Evolutionary conservation across 2,329 filamentous ascomycete genomes (phyloP).

Genomic region (Xylariaceae sp.): DNA sequence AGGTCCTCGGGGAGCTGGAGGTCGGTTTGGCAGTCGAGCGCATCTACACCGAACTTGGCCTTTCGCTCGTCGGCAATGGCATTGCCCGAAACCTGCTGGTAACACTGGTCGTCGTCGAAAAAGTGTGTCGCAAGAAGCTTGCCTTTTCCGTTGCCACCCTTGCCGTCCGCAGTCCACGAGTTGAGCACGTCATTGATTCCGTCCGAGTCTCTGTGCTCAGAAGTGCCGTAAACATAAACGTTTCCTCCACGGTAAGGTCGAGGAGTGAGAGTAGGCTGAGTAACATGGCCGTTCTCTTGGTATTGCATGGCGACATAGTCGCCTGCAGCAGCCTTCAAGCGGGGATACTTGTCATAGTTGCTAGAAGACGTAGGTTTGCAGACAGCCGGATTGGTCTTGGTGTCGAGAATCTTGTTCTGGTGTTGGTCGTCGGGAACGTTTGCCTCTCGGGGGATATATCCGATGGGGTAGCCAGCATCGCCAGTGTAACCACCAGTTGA

Average conservation of each 20-base stretch:
- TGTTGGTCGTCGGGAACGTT: constrained; percentile 56
- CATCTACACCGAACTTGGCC: constrained; percentile 48
- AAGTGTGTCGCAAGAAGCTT: constrained; percentile 70
- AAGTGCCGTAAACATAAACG: constrained; percentile 72
- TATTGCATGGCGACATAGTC: constrained; percentile 64
- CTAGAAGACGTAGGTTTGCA: constrained; percentile 62
- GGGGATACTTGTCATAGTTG: constrained; percentile 51
- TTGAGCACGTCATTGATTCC: constrained; percentile 55
- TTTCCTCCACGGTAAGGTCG: constrained; percentile 58
- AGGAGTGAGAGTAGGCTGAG: constrained; percentile 55
- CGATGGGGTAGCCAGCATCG: constrained; percentile 68
- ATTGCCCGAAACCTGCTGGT: constrained; percentile 50
- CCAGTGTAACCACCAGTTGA: constrained; percentile 71
- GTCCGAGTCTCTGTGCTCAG: constrained; percentile 42
- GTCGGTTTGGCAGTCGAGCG: constrained; percentile 78
- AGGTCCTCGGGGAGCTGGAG: constrained; percentile 67
- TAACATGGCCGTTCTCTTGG: constrained; percentile 74
- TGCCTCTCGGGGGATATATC: constrained; percentile 56
- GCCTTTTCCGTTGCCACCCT: constrained; percentile 75
- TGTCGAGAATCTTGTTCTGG: constrained; percentile 51
- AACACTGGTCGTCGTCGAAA: constrained; percentile 90
- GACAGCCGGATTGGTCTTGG: constrained; percentile 44
- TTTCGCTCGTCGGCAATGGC: constrained; percentile 57
- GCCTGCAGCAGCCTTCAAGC: constrained; percentile 54
- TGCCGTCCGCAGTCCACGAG: constrained; percentile 74